Percentiles rank a stretch among this genome's conserved stretches.
These are phyloP conservation scores for Dendrostoma leiphaemia DNA, from an alignment of 2,329 filamentous ascomycete genomes.

Conservation along the genomic window DNA sequence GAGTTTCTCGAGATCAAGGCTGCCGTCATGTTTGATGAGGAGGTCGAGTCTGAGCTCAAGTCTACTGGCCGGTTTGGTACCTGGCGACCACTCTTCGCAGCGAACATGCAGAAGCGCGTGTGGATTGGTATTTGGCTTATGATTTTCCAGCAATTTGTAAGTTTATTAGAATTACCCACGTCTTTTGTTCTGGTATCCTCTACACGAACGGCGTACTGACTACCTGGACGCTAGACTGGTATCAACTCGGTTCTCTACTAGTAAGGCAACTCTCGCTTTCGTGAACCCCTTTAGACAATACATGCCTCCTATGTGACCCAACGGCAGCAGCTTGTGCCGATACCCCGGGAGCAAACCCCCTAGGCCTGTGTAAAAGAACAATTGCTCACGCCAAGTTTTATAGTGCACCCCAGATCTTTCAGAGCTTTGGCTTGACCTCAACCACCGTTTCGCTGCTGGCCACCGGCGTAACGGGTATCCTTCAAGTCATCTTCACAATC, in stretches of 20 bases:
- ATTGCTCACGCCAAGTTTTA: no score
- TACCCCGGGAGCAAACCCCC: no score
- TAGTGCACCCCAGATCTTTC: conserved; percentile 22
- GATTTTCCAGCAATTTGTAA: conserved; percentile 23
- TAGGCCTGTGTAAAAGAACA: no score
- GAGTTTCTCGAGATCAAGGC: conserved; percentile 30
- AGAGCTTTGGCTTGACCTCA: conserved; percentile 17
- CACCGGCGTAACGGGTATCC: conserved; percentile 19
- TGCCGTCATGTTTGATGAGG: conserved; percentile 24
- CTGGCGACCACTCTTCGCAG: conserved; percentile 23
- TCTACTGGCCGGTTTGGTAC: conserved; percentile 3
- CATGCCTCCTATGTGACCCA: no score
- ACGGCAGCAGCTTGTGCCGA: no score
- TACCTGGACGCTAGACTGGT: no score
- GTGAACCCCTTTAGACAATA: no score
- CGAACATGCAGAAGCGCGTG: conserved; percentile 24
- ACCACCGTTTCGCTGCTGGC: conserved; percentile 16
- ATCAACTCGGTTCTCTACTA: conserved; percentile 25
- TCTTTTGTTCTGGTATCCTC: not conserved
- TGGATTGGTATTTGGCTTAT: conserved; percentile 21
- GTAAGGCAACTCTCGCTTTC: no score
- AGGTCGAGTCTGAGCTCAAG: conserved; percentile 15
- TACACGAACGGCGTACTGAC: no score
- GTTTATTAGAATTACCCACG: not conserved
- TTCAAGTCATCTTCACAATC: conserved; percentile 18